A percentile compares a stretch with the other conserved stretches of the same genome.
phyloP scores from a whole-genome alignment of 1,284 basidiomycete genomes.

The Cutaneotrichosporon spelunceum region DNA sequence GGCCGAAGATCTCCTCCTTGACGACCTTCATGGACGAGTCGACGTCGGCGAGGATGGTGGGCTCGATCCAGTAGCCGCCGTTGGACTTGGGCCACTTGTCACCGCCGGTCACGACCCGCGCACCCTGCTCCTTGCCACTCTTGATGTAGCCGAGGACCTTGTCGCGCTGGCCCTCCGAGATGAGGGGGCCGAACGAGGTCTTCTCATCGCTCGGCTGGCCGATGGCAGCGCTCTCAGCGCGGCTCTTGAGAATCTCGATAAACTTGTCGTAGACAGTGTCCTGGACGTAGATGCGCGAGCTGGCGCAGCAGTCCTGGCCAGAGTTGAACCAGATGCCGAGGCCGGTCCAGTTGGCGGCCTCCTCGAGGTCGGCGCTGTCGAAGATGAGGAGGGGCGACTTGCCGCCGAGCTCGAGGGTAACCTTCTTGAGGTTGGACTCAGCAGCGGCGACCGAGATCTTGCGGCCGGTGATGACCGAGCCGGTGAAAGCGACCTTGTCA shows the following conservation, averaged over 20 bases:
- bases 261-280: conserved; percentile 78
- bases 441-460: conserved; percentile 80
- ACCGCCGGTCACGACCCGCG: conserved; percentile 75
- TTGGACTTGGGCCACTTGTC: conserved; percentile 48
- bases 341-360: conserved; percentile 61
- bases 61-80: conserved; percentile 49
- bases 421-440: conserved; percentile 75
- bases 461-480: conserved; percentile 71
- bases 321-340: conserved; percentile 43
- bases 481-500: conserved; percentile 64
- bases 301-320: conserved; percentile 50
- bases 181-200: conserved; percentile 73
- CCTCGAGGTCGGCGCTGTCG: conserved; percentile 59
- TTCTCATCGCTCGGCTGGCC: conserved; percentile 69
- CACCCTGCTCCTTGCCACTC: conserved; percentile 77
- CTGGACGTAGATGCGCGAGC: conserved; percentile 64
- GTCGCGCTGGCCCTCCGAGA: conserved; percentile 81
- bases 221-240: conserved; percentile 66
- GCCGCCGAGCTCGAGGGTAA: conserved; percentile 58
- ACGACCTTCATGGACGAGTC: conserved; percentile 39
- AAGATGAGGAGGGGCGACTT: conserved; percentile 55
- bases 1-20: conserved; percentile 54
- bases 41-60: conserved; percentile 49
- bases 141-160: conserved; percentile 87
- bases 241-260: conserved; percentile 62